phyloP scores from a whole-genome alignment of 2,329 filamentous ascomycete genomes.

The Ambrosiella xylebori region DNA sequence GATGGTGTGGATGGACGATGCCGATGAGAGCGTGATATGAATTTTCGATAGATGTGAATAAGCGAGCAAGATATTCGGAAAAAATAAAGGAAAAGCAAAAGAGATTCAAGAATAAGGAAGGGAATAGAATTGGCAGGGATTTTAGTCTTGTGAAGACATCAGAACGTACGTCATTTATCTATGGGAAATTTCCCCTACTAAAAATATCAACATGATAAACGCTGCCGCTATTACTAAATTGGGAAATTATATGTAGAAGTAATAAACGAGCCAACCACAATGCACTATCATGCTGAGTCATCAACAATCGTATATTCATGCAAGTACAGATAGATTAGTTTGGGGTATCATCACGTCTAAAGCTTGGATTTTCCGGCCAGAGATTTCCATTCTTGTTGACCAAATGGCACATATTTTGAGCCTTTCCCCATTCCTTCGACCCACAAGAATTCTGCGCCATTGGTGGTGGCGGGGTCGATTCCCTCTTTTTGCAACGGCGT shows the following conservation, averaged over 20 bases:
- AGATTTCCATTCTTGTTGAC: constrained; percentile 46
- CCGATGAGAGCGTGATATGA: not conserved
- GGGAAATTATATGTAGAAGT: not conserved
- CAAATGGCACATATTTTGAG: constrained; percentile 51
- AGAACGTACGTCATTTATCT: too few species aligned
- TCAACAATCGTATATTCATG: not conserved
- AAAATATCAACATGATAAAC: not conserved
- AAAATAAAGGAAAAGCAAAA: not conserved
- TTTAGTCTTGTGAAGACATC: too few species aligned
- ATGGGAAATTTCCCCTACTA: too few species aligned
- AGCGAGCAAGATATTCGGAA: not conserved
- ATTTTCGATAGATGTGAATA: not conserved
- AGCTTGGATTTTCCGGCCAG: constrained; percentile 57
- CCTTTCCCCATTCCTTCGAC: constrained; percentile 22
- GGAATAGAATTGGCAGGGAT: not conserved
- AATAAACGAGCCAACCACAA: not conserved
- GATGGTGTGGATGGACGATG: not conserved
- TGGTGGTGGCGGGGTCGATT: constrained; percentile 6
- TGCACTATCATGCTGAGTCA: not conserved
- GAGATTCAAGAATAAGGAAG: not conserved
- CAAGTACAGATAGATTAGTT: not conserved
- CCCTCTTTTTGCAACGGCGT: constrained; percentile 3
- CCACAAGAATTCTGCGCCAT: not conserved
- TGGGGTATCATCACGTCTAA: constrained; percentile 20
- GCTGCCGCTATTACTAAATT: not conserved